Conservation (phyloP, 768 basidiomycete species). For the Sutorius australiensis region DNA sequence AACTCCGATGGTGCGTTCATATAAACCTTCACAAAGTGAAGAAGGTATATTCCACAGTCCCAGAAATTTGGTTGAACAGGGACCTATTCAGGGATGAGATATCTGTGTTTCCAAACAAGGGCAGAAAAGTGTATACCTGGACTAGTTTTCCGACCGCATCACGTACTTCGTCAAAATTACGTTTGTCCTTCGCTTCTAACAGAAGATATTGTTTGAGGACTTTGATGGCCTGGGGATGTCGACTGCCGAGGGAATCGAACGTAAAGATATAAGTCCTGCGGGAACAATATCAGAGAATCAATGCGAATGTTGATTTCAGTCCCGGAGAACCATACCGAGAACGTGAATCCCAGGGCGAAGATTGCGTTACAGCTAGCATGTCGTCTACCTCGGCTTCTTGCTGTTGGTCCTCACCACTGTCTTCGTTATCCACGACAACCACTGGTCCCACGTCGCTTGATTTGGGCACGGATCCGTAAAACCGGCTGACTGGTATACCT, state of each 20-base stretch:
- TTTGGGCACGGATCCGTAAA: slow-evolving; percentile 17
- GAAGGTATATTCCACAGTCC: slow-evolving; percentile 89
- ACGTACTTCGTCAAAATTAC: slow-evolving; percentile 36
- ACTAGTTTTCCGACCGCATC: slow-evolving; percentile 46
- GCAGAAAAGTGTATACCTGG: slow-evolving; percentile 37
- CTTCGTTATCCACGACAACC: slow-evolving; percentile 22
- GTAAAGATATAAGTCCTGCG: slow-evolving; percentile 77
- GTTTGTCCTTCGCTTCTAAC: slow-evolving; percentile 77
- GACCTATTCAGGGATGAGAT: slow-evolving; percentile 47
- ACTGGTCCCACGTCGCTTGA: neutral
- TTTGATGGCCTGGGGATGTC: slow-evolving; percentile 63
- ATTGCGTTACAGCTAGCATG: slow-evolving; percentile 26
- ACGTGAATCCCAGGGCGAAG: slow-evolving; percentile 12
- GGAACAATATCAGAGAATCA: neutral
- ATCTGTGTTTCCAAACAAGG: neutral
- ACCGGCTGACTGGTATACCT: slow-evolving; percentile 17
- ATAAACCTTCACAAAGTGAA: slow-evolving; percentile 82
- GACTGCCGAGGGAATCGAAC: slow-evolving; percentile 80
- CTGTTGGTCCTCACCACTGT: slow-evolving; percentile 26
- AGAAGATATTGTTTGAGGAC: slow-evolving; percentile 64
- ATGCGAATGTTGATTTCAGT: neutral
- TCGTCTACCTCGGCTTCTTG: slow-evolving; percentile 32
- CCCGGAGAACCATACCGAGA: slow-evolving; percentile 18
- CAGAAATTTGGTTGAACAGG: slow-evolving; percentile 85
- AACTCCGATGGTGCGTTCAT: slow-evolving; percentile 57